These are phyloP conservation scores for Beauveria medogensis DNA, from an alignment of 2,329 filamentous ascomycete genomes.

Conservation along the genomic window DNA sequence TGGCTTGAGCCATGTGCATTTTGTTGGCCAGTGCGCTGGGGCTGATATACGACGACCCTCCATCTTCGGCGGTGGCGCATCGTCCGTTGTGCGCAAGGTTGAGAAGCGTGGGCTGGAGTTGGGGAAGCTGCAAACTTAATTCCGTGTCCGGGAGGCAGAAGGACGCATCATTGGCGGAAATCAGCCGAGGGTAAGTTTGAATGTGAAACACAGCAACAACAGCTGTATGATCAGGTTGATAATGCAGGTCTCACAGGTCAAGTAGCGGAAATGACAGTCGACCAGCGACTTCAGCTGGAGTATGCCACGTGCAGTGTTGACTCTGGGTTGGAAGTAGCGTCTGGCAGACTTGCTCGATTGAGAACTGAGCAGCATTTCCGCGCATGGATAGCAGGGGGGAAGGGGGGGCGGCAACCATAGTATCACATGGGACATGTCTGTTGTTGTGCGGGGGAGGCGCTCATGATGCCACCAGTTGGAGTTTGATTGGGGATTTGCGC, in stretches of 20 bases:
- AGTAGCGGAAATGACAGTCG: neutral
- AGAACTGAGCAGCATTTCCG: neutral
- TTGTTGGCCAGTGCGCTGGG: neutral
- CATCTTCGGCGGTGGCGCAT: neutral
- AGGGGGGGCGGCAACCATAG: neutral
- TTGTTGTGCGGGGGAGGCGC: constrained; percentile 2
- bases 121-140: neutral
- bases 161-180: too few relatives aligned
- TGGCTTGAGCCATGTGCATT: neutral
- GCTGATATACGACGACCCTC: neutral
- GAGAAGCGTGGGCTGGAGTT: neutral
- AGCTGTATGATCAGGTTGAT: neutral
- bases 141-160: neutral
- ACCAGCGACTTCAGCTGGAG: neutral
- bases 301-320: neutral
- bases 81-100: neutral
- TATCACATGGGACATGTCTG: neutral
- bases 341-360: neutral
- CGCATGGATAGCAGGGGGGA: neutral
- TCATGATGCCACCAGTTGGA: neutral
- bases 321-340: constrained; percentile 7
- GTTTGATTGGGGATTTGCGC: neutral
- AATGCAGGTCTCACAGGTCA: neutral
- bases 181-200: too few relatives aligned
- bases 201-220: neutral